A percentile compares a stretch with the other conserved stretches of the same genome.
These are phyloP conservation scores for Leishmania tropica DNA, from an alignment of 208 protist species.

Conservation along the genomic window DNA sequence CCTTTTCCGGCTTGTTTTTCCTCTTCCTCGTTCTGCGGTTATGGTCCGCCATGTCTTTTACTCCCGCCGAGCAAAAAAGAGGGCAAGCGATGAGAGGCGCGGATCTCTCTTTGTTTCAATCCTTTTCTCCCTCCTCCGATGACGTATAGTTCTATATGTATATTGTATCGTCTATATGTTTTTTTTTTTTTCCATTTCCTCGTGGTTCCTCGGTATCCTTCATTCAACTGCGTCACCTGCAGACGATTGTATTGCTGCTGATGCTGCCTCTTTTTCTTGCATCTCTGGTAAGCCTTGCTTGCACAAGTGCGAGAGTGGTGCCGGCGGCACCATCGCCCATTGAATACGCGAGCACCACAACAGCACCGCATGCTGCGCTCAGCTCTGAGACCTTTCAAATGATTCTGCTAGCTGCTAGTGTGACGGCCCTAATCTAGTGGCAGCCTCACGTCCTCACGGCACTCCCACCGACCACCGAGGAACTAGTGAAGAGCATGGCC, in stretches of 20 bases:
- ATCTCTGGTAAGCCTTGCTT: not conserved
- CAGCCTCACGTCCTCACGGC: not conserved
- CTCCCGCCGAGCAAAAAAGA: not conserved
- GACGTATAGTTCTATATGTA: no score
- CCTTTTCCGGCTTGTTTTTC: constrained; percentile 1
- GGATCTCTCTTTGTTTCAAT: constrained; percentile 12
- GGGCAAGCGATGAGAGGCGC: not conserved
- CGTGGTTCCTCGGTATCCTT: not conserved
- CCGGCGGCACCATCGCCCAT: not conserved
- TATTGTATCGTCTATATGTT: not conserved
- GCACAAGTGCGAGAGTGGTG: not conserved
- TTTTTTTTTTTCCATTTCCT: constrained; percentile 7
- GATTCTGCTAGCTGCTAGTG: not conserved
- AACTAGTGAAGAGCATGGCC: not conserved
- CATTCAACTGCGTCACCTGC: not conserved
- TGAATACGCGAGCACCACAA: not conserved
- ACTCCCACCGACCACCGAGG: not conserved
- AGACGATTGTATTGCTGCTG: not conserved
- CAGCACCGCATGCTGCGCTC: not conserved
- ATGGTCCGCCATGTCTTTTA: not conserved
- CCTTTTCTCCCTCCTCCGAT: not conserved
- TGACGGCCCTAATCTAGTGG: no score
- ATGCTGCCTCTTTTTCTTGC: constrained; percentile 2
- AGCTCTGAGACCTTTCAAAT: not conserved
- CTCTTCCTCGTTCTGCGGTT: not conserved